Base-by-base conservation (phyloP, 129 eudicot species). In the Mikania micrantha region DNA sequence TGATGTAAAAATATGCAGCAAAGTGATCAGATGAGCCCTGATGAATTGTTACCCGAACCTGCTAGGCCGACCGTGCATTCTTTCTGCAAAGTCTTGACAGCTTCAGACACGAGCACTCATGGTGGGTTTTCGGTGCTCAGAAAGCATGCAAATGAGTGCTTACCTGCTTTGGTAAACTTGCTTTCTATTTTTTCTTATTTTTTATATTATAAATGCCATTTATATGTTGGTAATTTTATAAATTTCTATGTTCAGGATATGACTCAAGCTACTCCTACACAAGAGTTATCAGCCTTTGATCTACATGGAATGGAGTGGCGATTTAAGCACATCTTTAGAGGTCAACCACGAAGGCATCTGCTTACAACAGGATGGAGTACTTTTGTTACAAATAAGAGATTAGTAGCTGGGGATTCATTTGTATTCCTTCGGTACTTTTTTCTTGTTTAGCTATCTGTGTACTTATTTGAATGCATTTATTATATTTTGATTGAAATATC, bases 291-390 rank as follows among this genome's bases (percentile, higher is more conserved):
- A 29, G 96, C 98, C 53, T 83, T 59, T 59, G 98, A 93, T 82
- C 86, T 93, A 17, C 98, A 86, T 77, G 95, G 96, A 15, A 71
- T 64, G 9, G 90, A 82, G 47, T 93, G 98, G 98, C 87, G 80
- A 21, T 88, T 93, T 53, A 88, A 86, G 81, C 98, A 93, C 74
- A 93, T 93, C 32, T 93, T 88, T 70, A 76, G 98, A 89, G 98
- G 98, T 47, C 99, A 94, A 78, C 99, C 99, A 15, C 76, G 93
- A 52, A 85, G 99, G 79, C 99, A 94, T 80, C 78, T 94, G 79
- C 97, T 94, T 34, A 89, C 96, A 20, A 94, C 96, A 0, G 99
- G 99, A 8, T 94, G 99, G 99, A 94, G 99, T 78, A 84, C 91
- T 9, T 94, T 94, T 75, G 99, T 94, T 21, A 89, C 90, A 39